phyloP scores from a whole-genome alignment of 2,329 filamentous ascomycete genomes.

The Trichoderma arundinaceum region DNA sequence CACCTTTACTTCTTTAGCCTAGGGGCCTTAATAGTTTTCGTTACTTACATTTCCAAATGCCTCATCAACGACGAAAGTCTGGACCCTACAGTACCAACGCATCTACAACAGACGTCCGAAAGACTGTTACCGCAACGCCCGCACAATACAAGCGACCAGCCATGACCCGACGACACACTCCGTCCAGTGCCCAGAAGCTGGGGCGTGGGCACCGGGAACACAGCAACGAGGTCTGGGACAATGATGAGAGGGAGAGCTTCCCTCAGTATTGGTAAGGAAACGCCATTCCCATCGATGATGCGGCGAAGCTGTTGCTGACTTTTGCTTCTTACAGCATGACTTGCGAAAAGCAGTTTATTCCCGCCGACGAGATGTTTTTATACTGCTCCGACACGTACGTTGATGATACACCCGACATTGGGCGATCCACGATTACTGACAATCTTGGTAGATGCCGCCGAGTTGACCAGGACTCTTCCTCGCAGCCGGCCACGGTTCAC shows the following conservation, averaged over 20 bases:
- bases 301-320: slow-evolving; percentile 35
- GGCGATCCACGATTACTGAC: slow-evolving; percentile 34
- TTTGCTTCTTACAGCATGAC: slow-evolving; percentile 58
- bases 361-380: slow-evolving; percentile 60
- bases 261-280: slow-evolving; percentile 66
- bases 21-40: background rate
- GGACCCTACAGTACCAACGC: slow-evolving; percentile 59
- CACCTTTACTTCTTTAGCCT: background rate
- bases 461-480: slow-evolving; percentile 54
- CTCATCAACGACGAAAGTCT: slow-evolving; percentile 63
- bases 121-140: slow-evolving; percentile 53
- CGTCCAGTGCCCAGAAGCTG: slow-evolving; percentile 51
- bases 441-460: slow-evolving; percentile 55
- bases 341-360: slow-evolving; percentile 69
- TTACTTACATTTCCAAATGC: slow-evolving; percentile 48
- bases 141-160: slow-evolving; percentile 56
- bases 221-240: slow-evolving; percentile 57
- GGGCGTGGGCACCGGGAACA: slow-evolving; percentile 58
- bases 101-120: slow-evolving; percentile 62
- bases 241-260: slow-evolving; percentile 67
- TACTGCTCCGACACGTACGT: slow-evolving; percentile 70
- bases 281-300: slow-evolving; percentile 37
- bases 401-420: slow-evolving; percentile 8
- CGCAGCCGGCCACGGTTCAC: slow-evolving; percentile 40
- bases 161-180: slow-evolving; percentile 53